A percentile compares a stretch with the other conserved stretches of the same genome.
These are phyloP conservation scores for Carex sylvatica DNA, from an alignment of 202 grass and related monocot genomes.

Conservation along the genomic window DNA sequence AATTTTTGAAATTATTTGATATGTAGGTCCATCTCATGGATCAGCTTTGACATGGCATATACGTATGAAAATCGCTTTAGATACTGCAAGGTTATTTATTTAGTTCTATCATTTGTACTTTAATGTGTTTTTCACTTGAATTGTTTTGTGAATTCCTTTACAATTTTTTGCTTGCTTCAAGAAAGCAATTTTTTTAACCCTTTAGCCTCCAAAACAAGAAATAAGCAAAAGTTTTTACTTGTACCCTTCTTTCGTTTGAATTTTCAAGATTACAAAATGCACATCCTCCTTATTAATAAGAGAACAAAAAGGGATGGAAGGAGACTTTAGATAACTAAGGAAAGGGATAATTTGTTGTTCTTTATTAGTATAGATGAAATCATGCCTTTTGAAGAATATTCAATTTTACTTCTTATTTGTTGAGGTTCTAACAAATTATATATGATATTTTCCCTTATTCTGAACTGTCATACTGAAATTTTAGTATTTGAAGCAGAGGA, in stretches of 20 bases:
- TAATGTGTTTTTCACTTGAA: not conserved
- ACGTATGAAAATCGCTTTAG: slow-evolving; percentile 95
- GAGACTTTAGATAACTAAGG: not conserved
- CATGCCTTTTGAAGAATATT: not conserved
- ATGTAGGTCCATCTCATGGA: slow-evolving; percentile 76
- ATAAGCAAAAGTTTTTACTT: not conserved
- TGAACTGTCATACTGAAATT: slow-evolving; percentile 18
- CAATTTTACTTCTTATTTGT: not conserved
- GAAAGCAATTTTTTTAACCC: not conserved
- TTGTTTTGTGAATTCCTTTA: not conserved
- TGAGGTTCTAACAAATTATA: not conserved
- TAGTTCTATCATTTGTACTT: slow-evolving; percentile 17
- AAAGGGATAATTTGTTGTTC: not conserved
- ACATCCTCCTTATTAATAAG: not conserved
- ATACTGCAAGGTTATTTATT: slow-evolving; percentile 78
- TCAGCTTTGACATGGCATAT: slow-evolving; percentile 83
- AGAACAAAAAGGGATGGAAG: not conserved
- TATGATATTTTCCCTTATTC: slow-evolving; percentile 22
- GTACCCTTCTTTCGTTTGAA: not conserved
- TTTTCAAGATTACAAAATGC: not conserved
- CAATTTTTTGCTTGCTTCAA: not conserved
- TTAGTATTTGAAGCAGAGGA: slow-evolving; percentile 54
- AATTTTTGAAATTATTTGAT: slow-evolving; percentile 19
- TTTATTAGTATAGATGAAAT: not conserved
- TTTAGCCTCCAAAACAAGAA: not conserved